Evolutionary conservation across 805 yeast species (phyloP), one percentile per base, ranked within the genome.

Genomic region (Pichia rugopelliculosa): DNA sequence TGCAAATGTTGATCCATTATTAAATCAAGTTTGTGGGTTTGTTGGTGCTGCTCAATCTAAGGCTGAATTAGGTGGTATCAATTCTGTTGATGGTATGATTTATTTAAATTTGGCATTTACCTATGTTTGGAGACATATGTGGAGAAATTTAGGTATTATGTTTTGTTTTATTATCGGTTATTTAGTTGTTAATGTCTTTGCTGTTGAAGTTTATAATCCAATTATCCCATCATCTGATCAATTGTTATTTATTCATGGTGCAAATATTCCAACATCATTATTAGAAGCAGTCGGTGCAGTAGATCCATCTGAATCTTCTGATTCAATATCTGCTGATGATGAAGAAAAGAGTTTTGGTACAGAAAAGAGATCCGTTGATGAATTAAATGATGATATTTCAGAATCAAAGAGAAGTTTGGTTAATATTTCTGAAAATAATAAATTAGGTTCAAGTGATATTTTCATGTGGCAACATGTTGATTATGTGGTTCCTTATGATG

Each of bases 101-200:
- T 81, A 77, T 55, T 47, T 80, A 15, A 51, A 53, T 6, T 56
- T 56, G 4, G 61, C 79, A 10, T 87, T 64, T 62, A 59, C 64
- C 38, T 87, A 82, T 68, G 59, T 59, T 21, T 78, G 73, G 57
- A 52, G 64, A 20, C 87, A 87, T 63, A 73, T 76, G 44, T 87
- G 96, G 96, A 79, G 95, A 69, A 84, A 87, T 61, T 72, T 83
- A 48, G 96, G 81, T 49, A 72, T 76, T 48, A 46, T 70, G 48
- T 51, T 74, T 54, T 75, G 61, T 6, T 74, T 70, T 55, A 61
- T 68, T 38, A 34, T 72, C 13, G 70, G 74, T 52, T 72, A 73
- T 60, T 54, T 74, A 26, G 24, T 42, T 3, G 49, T 65, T 30
- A 57, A 61, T 51, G 61, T 58, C 9, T 6, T 65, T 23, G 51